Base-by-base conservation (phyloP, 106 monocot species). In the Agapanthus africanus region DNA sequence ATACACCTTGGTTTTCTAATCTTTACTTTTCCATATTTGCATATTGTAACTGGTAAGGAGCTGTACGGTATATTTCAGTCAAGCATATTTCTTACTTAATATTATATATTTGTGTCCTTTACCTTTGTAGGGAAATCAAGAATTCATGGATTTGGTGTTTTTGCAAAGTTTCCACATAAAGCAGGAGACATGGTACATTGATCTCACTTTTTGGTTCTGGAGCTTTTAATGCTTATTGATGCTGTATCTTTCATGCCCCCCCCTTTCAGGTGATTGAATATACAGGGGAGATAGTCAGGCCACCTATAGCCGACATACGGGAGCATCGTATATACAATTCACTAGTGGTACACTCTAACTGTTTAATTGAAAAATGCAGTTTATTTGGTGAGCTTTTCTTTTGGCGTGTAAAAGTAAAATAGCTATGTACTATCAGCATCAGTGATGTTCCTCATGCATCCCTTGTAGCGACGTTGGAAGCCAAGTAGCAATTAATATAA, bases 121-220 rank as follows among this genome's bases (percentile, higher is more conserved):
- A 60, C 18, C 59, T 75, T n/a, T 74, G 40, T 31, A 88, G 97
- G 97, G 47, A 99, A 99, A 76, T 99, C 99, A 71, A 90, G 78
- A 79, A 91, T 99, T 65, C 99, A 99, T 90, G 99, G 99, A 19
- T 99, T 87, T 83, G 99, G 99, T 69, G 99, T 99, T 41, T 99
- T 99, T 81, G 79, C 99, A 22, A 99, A 99, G 74, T 59, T 85
- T 72, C 62, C 80, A 41, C 99, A 99, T 73, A 92, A 90, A 81
- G 91, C 99, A 31, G 99, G 99, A n/a, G 99, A 99, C 82, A 99
- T 99, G 99, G 99, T 99, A 75, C 54, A 23, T n/a, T n/a, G n/a
- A n/a, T n/a, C n/a, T n/a, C n/a, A n/a, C 72, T 26, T 37, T 26
- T 63, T 71, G 23, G 37, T 21, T 56, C 1, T 23, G 27, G 18